Conservation (phyloP, 2,329 filamentous ascomycete species). For the Stagonosporopsis tanaceti region DNA sequence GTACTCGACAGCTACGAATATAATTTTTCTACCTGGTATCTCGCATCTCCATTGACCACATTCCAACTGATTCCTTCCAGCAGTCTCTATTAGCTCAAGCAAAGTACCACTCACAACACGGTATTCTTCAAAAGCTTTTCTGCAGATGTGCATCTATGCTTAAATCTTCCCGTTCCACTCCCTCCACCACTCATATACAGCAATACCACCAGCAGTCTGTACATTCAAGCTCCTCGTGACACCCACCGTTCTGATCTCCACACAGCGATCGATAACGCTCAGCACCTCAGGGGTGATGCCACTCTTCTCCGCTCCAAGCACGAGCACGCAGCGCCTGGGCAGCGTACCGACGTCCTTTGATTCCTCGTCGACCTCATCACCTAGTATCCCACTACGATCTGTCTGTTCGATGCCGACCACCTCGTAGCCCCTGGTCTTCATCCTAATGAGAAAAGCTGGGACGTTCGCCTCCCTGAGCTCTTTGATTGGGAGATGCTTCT, state of each 20-base stretch:
- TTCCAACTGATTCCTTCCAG: too few relatives aligned
- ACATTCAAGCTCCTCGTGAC: constrained; percentile 64
- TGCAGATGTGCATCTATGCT: background rate
- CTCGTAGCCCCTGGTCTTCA: constrained; percentile 57
- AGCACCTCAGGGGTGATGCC: constrained; percentile 59
- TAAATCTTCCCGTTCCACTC: constrained; percentile 45
- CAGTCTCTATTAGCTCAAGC: too few relatives aligned
- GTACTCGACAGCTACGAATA: too few relatives aligned
- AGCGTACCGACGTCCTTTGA: constrained; percentile 37
- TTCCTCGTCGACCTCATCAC: constrained; percentile 29
- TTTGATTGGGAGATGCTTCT: constrained; percentile 58
- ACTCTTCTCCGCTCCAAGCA: constrained; percentile 61
- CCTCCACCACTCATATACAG: constrained; percentile 61
- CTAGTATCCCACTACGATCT: constrained; percentile 57
- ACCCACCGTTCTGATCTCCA: constrained; percentile 62
- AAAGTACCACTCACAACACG: background rate
- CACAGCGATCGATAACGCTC: constrained; percentile 59
- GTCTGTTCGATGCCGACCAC: constrained; percentile 65
- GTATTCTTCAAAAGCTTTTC: background rate
- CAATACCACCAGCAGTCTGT: constrained; percentile 61
- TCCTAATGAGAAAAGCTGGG: constrained; percentile 50
- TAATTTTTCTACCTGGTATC: too few relatives aligned
- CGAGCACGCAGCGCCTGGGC: constrained; percentile 53
- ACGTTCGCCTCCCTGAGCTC: constrained; percentile 45
- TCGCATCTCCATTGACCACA: too few relatives aligned